Base-by-base conservation (phyloP, 768 basidiomycete species). In the Dictyophora rubrovolvata region DNA sequence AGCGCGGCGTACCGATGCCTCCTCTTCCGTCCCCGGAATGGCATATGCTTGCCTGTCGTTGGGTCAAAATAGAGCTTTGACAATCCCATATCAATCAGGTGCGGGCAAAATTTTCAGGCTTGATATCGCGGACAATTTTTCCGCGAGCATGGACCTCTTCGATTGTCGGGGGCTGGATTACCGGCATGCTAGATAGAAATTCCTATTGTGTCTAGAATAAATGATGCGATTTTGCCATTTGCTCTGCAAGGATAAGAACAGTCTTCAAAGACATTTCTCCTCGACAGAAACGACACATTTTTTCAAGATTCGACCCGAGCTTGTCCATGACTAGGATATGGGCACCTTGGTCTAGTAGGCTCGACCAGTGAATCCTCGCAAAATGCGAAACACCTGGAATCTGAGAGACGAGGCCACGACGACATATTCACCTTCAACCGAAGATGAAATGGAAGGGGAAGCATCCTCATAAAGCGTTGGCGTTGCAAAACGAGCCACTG, bases 1-100 rank as follows among this genome's bases (percentile, higher is more conserved):
- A 69, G 1, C 54, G 60, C 1, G 63, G 37, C 0, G 64, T 62
- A n/a, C 67, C 67, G 12, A 60, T 36, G 20, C 18, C n/a, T 2
- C 18, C 20, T 7, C 60, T 59, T 6, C 46, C 56, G 14, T 63
- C 54, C n/a, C 8, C 54, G 22, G 48, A 56, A 67, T 0, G 63
- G 66, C 8, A 67, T 62, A 48, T 65, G 66, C 2, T 50, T 16
- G 17, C 65, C 60, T 1, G 63, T 65, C 1, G 14, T 16, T 3
- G 61, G 56, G 28, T 65, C 22, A 6, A 61, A 20, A 52, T 56
- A 65, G 17, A 58, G 51, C 48, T 60, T 60, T 4, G 62, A 49
- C 1, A 61, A 42, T 8, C 68, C 68, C 50, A 69, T 66, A 55
- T 69, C 68, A 42, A 67, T 57, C 42, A 69, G 63, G 42, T 68